Percentiles rank a stretch among this genome's conserved stretches.
Conservation (phyloP, 2,329 filamentous ascomycete genomes). For the Fusarium nurragi region DNA sequence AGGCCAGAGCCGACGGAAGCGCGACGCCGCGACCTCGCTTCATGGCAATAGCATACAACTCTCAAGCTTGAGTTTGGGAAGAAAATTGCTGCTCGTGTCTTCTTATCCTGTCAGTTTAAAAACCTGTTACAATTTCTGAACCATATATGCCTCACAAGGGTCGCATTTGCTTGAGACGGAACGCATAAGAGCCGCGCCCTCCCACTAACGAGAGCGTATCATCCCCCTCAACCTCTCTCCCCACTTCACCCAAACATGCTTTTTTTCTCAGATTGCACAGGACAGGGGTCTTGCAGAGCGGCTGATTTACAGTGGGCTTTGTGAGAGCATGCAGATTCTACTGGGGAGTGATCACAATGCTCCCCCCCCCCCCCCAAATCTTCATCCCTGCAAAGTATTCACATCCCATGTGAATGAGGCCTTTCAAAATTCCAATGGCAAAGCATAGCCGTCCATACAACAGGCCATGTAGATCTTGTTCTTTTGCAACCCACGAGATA, state of each 20-base stretch:
- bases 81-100: not conserved
- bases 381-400: conserved; percentile 14
- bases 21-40: conserved; percentile 4
- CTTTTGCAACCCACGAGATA: not conserved
- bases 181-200: conserved; percentile 28
- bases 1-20: conserved; percentile 5
- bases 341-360: not conserved
- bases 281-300: conserved; percentile 34
- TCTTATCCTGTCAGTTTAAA: not conserved
- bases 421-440: not conserved
- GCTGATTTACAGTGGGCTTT: conserved; percentile 34
- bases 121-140: conserved; percentile 9
- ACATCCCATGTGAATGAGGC: conserved; percentile 5
- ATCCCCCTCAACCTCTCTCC: conserved; percentile 8
- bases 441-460: not conserved
- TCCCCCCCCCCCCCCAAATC: not conserved
- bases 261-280: conserved; percentile 31
- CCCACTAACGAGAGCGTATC: conserved; percentile 5
- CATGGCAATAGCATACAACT: not conserved
- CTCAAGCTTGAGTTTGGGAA: too few species aligned
- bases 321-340: conserved; percentile 27
- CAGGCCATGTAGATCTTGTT: not conserved
- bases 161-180: conserved; percentile 21
- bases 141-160: conserved; percentile 14
- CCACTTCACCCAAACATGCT: conserved; percentile 28